Evolutionary conservation across 306 rosid genomes (phyloP), one percentile per base, ranked within the genome.

Genomic region (Quercus wislizeni): DNA sequence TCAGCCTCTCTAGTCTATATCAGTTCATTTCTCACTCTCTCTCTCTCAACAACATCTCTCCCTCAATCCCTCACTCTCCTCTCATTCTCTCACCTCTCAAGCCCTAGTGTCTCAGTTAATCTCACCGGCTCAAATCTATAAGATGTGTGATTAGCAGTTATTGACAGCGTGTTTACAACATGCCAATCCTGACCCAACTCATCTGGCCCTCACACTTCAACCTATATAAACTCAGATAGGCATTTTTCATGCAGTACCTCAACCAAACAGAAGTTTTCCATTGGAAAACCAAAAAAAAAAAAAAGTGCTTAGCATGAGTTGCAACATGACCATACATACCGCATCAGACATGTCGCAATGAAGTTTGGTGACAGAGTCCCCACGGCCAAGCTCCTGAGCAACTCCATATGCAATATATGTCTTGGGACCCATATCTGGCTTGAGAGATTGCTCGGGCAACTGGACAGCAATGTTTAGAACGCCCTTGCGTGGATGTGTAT

Each of bases 291-390:
- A 75, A 6, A 35, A 1, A 33, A 31, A 4, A 33, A 31, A 4
- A 31, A 80, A 75, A 27, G 54, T 5, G 27, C 14, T 4, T 56
- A 76, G 13, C 18, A 28, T 4, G 43, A 51, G 64, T 64, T 4
- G 21, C 51, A 75, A 76, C 64, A 70, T 43, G 69, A 74, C 23
- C 10, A 46, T 73, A 58, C 94, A 17, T 85, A 89, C 93, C 71
- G 93, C 93, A 81, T 89, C 93, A 49, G 89, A 89, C 63, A 89
- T 83, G 84, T 89, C 91, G 69, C 93, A 89, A 27, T 89, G 93
- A 55, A 89, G 84, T 65, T 89, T 89, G 75, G 93, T 85, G 77
- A 87, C 89, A 35, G 91, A 89, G 83, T 90, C 93, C 27, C 93
- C 93, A 75, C 88, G 82, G 74, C 86, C 86, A 49, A 90, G 86